These are phyloP conservation scores for Ampelocalamus luodianensis DNA, from an alignment of 176 grass and related monocot species.

Conservation along the genomic window DNA sequence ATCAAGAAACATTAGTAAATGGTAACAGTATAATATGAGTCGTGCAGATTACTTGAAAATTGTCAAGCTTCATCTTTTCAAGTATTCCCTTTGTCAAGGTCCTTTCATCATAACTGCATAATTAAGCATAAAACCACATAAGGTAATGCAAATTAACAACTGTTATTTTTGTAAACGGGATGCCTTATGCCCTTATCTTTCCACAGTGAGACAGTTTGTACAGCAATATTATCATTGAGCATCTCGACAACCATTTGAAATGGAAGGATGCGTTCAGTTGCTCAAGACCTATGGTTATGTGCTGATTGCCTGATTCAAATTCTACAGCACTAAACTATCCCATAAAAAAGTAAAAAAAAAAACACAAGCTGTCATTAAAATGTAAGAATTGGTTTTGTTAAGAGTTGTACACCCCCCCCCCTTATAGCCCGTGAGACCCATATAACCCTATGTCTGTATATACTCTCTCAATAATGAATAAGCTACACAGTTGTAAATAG, in stretches of 20 bases:
- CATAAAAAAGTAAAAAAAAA: neutral
- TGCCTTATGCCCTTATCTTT: neutral
- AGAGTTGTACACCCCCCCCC: no score
- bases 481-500: no score
- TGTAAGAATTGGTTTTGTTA: neutral
- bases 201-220: neutral
- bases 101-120: constrained; percentile 85
- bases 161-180: neutral
- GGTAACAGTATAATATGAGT: constrained; percentile 15
- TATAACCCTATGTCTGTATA: no score
- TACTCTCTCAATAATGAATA: no score
- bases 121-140: constrained; percentile 19
- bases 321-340: constrained; percentile 14
- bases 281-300: neutral
- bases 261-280: neutral
- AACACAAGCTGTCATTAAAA: constrained; percentile 20
- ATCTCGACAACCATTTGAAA: constrained; percentile 19
- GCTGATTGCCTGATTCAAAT: neutral
- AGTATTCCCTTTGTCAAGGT: constrained; percentile 70
- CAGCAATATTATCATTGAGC: constrained; percentile 1
- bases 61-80: constrained; percentile 83
- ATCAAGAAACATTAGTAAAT: constrained; percentile 30
- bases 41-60: constrained; percentile 77
- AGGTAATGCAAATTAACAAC: neutral
- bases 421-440: no score